Conservation (phyloP, 805 yeast genomes). For the Candida tammaniensis region DNA sequence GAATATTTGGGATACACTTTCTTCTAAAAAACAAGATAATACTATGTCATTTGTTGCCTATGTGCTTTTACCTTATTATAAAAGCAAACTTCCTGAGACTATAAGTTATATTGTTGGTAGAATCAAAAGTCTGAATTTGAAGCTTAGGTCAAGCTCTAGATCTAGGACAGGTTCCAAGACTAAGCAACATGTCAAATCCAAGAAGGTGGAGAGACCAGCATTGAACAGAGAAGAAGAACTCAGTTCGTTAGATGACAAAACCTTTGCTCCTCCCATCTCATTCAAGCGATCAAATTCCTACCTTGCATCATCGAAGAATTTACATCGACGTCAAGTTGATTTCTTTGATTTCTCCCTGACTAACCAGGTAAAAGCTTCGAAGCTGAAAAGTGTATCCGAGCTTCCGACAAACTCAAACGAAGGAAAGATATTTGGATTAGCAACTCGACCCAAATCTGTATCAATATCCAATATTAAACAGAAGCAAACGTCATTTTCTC, state of each 20-base stretch:
- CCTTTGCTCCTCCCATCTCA: constrained; percentile 31
- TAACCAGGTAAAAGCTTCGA: background rate
- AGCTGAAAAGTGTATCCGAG: constrained; percentile 13
- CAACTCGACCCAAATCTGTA: constrained; percentile 18
- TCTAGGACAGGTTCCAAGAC: background rate
- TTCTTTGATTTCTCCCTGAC: constrained; percentile 21
- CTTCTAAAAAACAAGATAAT: constrained; percentile 25
- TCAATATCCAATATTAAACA: constrained; percentile 2
- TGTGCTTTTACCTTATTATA: constrained; percentile 53
- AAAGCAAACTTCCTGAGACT: constrained; percentile 45
- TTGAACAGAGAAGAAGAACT: background rate
- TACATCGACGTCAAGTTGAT: constrained; percentile 41
- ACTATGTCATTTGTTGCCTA: constrained; percentile 47
- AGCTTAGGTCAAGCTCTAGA: constrained; percentile 15
- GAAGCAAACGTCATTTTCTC: constrained; percentile 13
- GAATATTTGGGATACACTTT: constrained; percentile 51
- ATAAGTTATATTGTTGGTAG: constrained; percentile 45
- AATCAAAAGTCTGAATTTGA: constrained; percentile 47
- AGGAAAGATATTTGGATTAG: constrained; percentile 10
- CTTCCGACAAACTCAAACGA: constrained; percentile 1
- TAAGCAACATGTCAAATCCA: constrained; percentile 13
- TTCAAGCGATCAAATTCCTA: constrained; percentile 40
- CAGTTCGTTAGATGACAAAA: constrained; percentile 15
- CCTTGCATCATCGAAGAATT: constrained; percentile 31
- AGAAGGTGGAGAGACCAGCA: constrained; percentile 6